Base-by-base conservation (phyloP, 805 yeast genomes). In the Candida fluviatilis region DNA sequence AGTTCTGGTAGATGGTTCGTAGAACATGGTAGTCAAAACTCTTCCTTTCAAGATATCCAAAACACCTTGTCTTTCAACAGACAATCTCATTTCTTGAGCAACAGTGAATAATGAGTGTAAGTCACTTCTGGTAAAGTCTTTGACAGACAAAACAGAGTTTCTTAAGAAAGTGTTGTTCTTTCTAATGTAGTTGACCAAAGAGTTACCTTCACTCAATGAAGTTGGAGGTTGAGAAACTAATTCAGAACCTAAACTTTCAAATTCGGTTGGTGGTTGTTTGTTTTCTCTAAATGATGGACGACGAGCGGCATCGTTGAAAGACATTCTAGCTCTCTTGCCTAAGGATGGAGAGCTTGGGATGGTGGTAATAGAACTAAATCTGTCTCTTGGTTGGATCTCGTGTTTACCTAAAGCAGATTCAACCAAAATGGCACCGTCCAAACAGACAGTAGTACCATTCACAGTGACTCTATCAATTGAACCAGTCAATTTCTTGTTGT, bases 1-100 rank as follows among this genome's bases (percentile, higher is more conserved):
- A 24, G 99, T 93, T 69, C 99, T 80, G 28, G 99, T 95, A 4
- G 96, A 88, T 51, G 99, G 99, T 71, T 93, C 99, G 64, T 89
- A 93, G 73, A 93, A 93, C 73, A 93, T 82, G 8, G 98, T 95
- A 34, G 96, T 87, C 55, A 93, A 73, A 39, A 93, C 80, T 55
- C 95, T 82, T 43, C 98, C 96, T 62, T 82, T 78, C 69, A 93
- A 77, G 45, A 93, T 66, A 62, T 91, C 96, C 58, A 93, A 71
- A 38, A 88, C 95, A 54, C 99, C 99, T 56, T 82, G 84, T 69
- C 98, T 84, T 70, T 91, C 97, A 43, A 93, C 99, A 33, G 93
- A 91, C 49, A 93, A 77, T 64, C 97, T 80, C 89, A 93, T 82
- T 68, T 95, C 98, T 71, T 91, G 96, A 29, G 99, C 99, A 54